Evolutionary conservation across 352 stramenopile species (phyloP).

Genomic region (Phytophthora multivora): DNA sequence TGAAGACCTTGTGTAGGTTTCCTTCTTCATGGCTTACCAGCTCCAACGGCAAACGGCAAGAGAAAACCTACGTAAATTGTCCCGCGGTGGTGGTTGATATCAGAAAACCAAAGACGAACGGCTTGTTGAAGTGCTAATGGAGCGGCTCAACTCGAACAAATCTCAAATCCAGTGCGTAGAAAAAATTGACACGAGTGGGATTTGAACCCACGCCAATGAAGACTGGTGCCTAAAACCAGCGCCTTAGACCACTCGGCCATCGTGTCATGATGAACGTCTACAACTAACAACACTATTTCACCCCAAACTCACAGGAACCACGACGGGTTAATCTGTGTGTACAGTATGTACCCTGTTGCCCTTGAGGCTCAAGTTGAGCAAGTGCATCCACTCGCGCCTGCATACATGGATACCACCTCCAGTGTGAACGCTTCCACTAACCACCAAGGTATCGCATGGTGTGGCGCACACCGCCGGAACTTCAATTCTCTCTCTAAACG

Average conservation of each 20-base stretch:
- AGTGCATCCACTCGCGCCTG: not conserved
- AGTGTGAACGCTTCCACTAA: not conserved
- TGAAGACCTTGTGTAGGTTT: too few species aligned
- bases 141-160: not conserved
- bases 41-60: too few species aligned
- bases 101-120: too few species aligned
- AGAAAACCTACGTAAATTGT: too few species aligned
- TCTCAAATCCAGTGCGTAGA: not conserved
- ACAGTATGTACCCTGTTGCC: not conserved
- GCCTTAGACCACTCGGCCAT: slow-evolving; percentile 13
- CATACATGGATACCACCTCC: not conserved
- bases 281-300: not conserved
- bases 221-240: slow-evolving; percentile 9
- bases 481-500: not conserved
- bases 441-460: not conserved
- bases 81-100: too few species aligned
- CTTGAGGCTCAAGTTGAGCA: too few species aligned
- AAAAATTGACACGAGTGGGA: slow-evolving; percentile 16
- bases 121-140: not conserved
- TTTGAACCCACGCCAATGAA: slow-evolving; percentile 18
- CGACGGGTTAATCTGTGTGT: too few species aligned
- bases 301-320: too few species aligned
- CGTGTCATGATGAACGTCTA: not conserved
- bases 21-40: too few species aligned
- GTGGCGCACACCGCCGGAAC: slow-evolving; percentile 1